These are phyloP conservation scores for Solanum boliviense DNA, from an alignment of 257 asterid genomes.

Conservation along the genomic window DNA sequence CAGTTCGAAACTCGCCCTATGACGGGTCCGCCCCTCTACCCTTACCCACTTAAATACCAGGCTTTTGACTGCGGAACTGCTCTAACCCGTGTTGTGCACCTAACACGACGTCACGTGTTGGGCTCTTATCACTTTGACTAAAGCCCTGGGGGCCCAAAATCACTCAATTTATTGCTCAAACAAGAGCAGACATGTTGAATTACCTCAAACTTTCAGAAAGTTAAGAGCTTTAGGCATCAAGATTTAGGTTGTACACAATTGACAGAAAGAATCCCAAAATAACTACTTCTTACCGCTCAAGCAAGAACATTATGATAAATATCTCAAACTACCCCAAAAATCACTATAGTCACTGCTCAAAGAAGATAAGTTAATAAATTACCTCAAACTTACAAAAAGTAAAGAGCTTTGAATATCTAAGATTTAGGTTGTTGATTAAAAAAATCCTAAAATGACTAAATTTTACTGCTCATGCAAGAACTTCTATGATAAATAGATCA, in stretches of 20 bases:
- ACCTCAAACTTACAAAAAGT: slow-evolving; percentile 34
- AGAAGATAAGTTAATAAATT: background rate
- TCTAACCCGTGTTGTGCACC: background rate
- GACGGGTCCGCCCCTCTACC: background rate
- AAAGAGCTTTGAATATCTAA: slow-evolving; percentile 12
- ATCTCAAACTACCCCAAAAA: background rate
- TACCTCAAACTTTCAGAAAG: background rate
- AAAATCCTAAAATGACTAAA: background rate
- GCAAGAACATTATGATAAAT: background rate
- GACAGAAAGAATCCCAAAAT: background rate
- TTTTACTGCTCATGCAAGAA: background rate
- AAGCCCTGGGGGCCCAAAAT: background rate
- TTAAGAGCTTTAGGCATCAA: background rate
- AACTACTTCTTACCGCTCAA: background rate
- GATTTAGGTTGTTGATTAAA: background rate
- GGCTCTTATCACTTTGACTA: background rate
- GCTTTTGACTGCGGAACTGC: background rate
- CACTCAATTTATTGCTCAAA: background rate
- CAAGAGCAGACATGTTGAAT: background rate
- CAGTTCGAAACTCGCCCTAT: background rate
- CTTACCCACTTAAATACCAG: background rate
- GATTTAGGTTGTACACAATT: background rate
- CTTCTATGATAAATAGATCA: background rate
- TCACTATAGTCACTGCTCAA: background rate
- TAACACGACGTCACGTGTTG: background rate